These are phyloP conservation scores for Gymnopilus junonius DNA, from an alignment of 768 basidiomycete genomes.

Conservation along the genomic window DNA sequence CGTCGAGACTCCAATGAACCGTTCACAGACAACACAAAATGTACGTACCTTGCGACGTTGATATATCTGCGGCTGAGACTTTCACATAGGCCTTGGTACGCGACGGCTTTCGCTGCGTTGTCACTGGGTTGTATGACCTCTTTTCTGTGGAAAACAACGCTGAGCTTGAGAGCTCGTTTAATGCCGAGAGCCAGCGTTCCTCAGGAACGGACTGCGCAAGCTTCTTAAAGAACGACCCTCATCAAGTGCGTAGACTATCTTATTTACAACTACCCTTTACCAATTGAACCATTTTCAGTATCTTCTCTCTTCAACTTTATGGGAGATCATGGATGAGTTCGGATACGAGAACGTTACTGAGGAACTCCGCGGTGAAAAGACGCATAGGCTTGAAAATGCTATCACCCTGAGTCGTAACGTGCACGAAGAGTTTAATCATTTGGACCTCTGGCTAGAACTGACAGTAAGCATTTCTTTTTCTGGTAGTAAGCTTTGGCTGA, in stretches of 20 bases:
- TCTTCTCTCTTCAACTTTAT: conserved; percentile 19
- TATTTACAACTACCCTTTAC: too few species aligned
- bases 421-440: conserved; percentile 29
- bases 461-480: conserved; percentile 24
- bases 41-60: too few species aligned
- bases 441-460: conserved; percentile 34
- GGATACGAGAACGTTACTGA: conserved; percentile 25
- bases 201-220: conserved; percentile 25
- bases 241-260: too few species aligned
- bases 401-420: conserved; percentile 29
- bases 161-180: conserved; percentile 17
- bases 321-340: conserved; percentile 31
- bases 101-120: conserved; percentile 37
- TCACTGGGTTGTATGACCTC: conserved; percentile 31
- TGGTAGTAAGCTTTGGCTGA: neutral
- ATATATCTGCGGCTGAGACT: too few species aligned
- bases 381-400: conserved; percentile 35
- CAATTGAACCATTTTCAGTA: conserved; percentile 19
- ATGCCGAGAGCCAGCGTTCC: neutral
- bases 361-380: conserved; percentile 30
- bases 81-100: conserved; percentile 35
- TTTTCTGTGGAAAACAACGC: neutral
- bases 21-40: too few species aligned
- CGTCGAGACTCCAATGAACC: too few species aligned
- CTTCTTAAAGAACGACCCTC: conserved; percentile 28